Evolutionary conservation across 257 asterid genomes (phyloP), one percentile per base, ranked within the genome.

Genomic region (Misopates orontium): DNA sequence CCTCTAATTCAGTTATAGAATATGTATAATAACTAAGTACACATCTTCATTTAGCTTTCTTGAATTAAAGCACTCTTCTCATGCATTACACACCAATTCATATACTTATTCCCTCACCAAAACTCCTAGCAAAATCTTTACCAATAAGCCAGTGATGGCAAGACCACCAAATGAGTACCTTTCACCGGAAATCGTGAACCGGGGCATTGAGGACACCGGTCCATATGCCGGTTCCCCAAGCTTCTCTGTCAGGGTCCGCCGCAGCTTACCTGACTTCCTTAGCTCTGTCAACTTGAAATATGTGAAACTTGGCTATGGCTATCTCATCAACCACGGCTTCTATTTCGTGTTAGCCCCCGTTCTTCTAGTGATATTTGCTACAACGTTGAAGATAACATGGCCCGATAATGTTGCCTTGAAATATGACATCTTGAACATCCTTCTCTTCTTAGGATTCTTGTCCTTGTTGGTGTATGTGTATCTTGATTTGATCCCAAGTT

Each of bases 221-320:
- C 87, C 85, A 4, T 73, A 77, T 3, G 81, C 81, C 0, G 86
- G 88, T 15, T 85, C 87, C 4, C 87, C 74, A 7, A 78, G 68
- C 71, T 82, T 80, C 69, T 75, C 77, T 0, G 70, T 83, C 48
- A 63, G 79, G 73, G 84, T 85, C 20, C 75, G 68, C 60, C 85
- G 86, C 9, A 67, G 89, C 17, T 69, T 86, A 79, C 95, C 95
- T 4, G 87, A 87, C 42, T 84, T 87, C 61, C 77, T 82, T 2
- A 72, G 69, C 53, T 82, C 84, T 3, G 85, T 84, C 41, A 86
- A 82, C 85, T 62, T 86, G 48, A 86, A 82, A 31, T 77, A 86
- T 65, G 90, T 84, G 31, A 80, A 73, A 58, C 85, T 80, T 25
- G 88, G 95, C 17, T 86, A 86, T 17, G 78, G 88, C 13, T 82